phyloP scores from a whole-genome alignment of 495 filamentous ascomycete genomes.

The Lasiosphaeria ovina region DNA sequence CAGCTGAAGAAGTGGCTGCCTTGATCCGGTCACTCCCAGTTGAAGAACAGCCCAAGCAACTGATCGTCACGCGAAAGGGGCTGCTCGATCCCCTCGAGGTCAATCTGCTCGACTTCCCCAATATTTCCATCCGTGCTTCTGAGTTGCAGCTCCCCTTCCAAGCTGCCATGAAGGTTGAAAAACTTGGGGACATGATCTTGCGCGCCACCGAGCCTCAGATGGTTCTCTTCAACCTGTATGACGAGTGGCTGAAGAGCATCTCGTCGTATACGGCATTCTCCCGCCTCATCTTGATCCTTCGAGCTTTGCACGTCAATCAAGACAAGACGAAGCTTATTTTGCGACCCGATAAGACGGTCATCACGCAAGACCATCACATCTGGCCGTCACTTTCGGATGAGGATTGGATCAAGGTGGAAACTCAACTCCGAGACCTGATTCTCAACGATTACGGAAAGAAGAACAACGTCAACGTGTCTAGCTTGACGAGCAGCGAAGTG shows the following conservation, averaged over 20 bases:
- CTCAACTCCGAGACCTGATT: conserved; percentile 91
- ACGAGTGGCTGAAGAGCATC: conserved; percentile 98
- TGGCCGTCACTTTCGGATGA: conserved; percentile 95
- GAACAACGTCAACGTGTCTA: conserved; percentile 98
- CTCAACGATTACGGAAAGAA: conserved; percentile 99
- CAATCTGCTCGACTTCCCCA: conserved; percentile 96
- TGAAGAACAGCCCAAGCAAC: conserved; percentile 98
- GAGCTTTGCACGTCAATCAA: conserved; percentile 94
- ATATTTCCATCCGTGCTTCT: conserved; percentile 97
- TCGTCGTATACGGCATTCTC: conserved; percentile 99
- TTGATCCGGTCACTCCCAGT: conserved; percentile 95
- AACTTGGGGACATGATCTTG: conserved; percentile 98
- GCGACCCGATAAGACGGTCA: conserved; percentile 96
- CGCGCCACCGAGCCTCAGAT: conserved; percentile 98
- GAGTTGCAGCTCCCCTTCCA: conserved; percentile 99
- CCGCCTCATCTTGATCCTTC: conserved; percentile 88
- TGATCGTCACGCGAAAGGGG: conserved; percentile 98
- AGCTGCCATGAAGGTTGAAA: conserved; percentile 99
- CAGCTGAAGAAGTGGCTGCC: conserved; percentile 98
- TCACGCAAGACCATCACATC: conserved; percentile 98
- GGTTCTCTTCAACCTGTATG: conserved; percentile 99
- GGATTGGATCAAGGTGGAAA: conserved; percentile 99
- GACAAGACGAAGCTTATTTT: conserved; percentile 98
- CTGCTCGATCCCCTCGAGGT: conserved; percentile 96
- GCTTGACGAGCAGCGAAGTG: conserved; percentile 93